Base-by-base conservation (phyloP, 2,329 filamentous ascomycete genomes). In the Penicillium occitanis region DNA sequence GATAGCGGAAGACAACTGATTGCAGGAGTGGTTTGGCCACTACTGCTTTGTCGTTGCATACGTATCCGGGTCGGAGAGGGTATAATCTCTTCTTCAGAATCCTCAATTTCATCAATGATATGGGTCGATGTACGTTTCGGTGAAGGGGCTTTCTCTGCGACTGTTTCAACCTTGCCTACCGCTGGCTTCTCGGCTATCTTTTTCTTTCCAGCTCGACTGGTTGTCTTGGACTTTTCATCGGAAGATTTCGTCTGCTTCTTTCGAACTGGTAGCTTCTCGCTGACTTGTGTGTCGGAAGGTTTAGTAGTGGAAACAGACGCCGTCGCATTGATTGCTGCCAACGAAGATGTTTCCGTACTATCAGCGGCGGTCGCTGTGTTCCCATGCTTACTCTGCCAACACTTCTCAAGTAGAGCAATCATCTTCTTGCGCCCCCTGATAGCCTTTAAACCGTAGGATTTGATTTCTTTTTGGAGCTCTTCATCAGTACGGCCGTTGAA, bases 371-470 rank as follows among this genome's bases (percentile, higher is more conserved):
- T 35, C 33, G 51, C 53, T 55, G 28, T 14, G n/a, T 53, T 64
- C 13, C 28, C 46, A 61, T 83, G 78, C 73, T 87, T 87, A 66
- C 86, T 87, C 69, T 85, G 78, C 90, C 90, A 93, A 74, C 91
- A 93, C 72, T 88, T 85, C 61, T 90, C 81, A 13, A 93, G 79
- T 11, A 92, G 76, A 1, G 86, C 81, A 67, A 93, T 88, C 88
- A 91, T 92, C 8, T 87, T 86, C 59, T 84, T 82, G 19, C 91
- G 84, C 64, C 82, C 86, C 73, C 88, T 91, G 35, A 93, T 80
- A 0, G 88, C 81, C 73, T 93, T 93, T 77, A 93, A 93, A 0
- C 89, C 90, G 71, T 88, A 92, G 0, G 82, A 81, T 5, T 84
- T 79, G 53, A 93, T 79, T 71, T 90, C 84, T 65, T 83, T 86